phyloP scores from a whole-genome alignment of 2,329 filamentous ascomycete species.

The Paraconiothyrium brasiliense region DNA sequence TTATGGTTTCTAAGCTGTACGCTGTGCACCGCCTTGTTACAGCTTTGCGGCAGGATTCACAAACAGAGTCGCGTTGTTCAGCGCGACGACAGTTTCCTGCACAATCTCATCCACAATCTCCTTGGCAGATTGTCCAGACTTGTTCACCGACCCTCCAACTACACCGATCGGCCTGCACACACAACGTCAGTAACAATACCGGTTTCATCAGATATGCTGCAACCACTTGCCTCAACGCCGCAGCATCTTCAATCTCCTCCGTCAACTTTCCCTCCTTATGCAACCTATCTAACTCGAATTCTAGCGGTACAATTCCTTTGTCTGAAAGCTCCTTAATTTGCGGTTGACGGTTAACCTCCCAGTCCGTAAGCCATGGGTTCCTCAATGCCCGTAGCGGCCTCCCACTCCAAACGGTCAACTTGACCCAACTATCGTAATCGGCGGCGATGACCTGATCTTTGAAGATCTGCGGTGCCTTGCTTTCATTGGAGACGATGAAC shows the following conservation, averaged over 20 bases:
- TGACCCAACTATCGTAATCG: background rate
- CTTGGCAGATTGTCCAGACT: background rate
- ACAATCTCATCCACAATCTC: constrained; percentile 1
- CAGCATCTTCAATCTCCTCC: constrained; percentile 40
- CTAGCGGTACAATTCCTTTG: constrained; percentile 34
- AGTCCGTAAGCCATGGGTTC: constrained; percentile 37
- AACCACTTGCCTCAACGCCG: constrained; percentile 31
- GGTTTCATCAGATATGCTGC: background rate
- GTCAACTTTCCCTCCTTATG: constrained; percentile 35
- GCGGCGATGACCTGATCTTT: background rate
- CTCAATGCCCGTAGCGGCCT: constrained; percentile 34
- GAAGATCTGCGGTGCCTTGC: constrained; percentile 1
- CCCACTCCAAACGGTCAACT: constrained; percentile 31
- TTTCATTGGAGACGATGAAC: constrained; percentile 34
- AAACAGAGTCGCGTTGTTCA: background rate
- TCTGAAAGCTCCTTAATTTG: constrained; percentile 37
- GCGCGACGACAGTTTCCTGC: background rate
- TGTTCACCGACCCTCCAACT: background rate
- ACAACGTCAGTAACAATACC: background rate
- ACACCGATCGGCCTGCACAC: constrained; percentile 9
- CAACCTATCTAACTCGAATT: constrained; percentile 35
- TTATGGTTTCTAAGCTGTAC: too few species aligned
- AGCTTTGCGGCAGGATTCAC: background rate
- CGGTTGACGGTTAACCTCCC: constrained; percentile 36
- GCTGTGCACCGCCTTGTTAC: background rate